These are phyloP conservation scores for Lipomyces kockii DNA, from an alignment of 805 yeast species.

Conservation along the genomic window DNA sequence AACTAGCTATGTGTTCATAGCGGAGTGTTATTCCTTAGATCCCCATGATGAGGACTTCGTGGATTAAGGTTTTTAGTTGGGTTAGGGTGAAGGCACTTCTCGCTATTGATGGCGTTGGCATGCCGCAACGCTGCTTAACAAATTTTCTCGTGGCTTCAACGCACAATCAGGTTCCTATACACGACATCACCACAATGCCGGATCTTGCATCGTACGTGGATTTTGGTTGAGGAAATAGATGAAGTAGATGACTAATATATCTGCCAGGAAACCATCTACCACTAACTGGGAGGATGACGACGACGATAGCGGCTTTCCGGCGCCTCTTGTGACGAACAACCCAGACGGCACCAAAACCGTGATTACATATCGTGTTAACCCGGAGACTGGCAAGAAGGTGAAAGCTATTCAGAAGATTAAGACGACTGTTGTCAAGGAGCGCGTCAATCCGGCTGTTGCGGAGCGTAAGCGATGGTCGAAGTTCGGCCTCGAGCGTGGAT, in stretches of 20 bases:
- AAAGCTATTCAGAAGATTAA: slow-evolving; percentile 85
- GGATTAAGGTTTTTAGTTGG: background rate
- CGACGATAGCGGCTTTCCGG: slow-evolving; percentile 51
- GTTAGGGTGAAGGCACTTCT: background rate
- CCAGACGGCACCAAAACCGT: slow-evolving; percentile 90
- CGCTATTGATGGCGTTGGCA: too few relatives aligned
- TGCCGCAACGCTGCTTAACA: too few relatives aligned
- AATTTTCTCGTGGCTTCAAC: background rate
- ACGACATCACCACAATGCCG: slow-evolving; percentile 22
- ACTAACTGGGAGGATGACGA: slow-evolving; percentile 69
- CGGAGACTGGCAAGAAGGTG: slow-evolving; percentile 80
- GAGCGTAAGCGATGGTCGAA: slow-evolving; percentile 84
- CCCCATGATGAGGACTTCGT: too few relatives aligned
- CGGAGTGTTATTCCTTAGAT: too few relatives aligned
- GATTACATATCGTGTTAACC: slow-evolving; percentile 67
- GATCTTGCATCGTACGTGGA: slow-evolving; percentile 32
- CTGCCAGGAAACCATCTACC: slow-evolving; percentile 25
- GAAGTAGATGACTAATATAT: background rate
- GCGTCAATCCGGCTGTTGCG: slow-evolving; percentile 86
- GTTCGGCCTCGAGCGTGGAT: slow-evolving; percentile 78
- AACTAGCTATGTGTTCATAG: too few relatives aligned
- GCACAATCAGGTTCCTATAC: background rate
- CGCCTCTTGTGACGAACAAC: slow-evolving; percentile 75
- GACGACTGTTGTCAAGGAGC: slow-evolving; percentile 75
- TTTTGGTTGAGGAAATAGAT: background rate